phyloP scores from a whole-genome alignment of 495 filamentous ascomycete genomes.

The Talaromyces wortmannii region DNA sequence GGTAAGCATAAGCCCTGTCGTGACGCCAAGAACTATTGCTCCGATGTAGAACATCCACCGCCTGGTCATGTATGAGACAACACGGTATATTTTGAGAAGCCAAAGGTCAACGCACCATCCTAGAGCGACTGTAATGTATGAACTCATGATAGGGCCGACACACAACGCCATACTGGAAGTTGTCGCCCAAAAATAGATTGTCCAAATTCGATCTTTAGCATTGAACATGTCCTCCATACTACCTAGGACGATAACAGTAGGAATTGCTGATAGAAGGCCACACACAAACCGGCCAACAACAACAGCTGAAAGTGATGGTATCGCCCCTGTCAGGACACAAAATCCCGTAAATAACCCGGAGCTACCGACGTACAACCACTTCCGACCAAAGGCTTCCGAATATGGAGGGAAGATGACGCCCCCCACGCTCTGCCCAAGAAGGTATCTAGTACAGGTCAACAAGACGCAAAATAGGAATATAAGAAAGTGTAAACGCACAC shows the following conservation, averaged over 20 bases:
- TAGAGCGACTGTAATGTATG: conserved; percentile 26
- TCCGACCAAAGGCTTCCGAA: conserved; percentile 46
- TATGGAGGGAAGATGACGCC: conserved; percentile 45
- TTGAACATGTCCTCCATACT: conserved; percentile 50
- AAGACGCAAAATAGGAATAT: background rate
- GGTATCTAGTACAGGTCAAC: conserved; percentile 22
- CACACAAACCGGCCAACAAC: conserved; percentile 37
- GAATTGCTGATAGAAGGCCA: conserved; percentile 42
- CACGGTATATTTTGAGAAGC: background rate
- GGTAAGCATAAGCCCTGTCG: conserved; percentile 25
- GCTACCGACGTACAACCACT: conserved; percentile 40
- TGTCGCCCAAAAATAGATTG: conserved; percentile 40
- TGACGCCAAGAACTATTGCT: conserved; percentile 18
- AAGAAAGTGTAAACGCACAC: conserved; percentile 12
- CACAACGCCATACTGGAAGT: conserved; percentile 36
- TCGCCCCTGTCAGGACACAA: conserved; percentile 33
- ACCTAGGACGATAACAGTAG: conserved; percentile 41
- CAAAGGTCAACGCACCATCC: conserved; percentile 18
- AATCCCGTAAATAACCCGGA: conserved; percentile 31
- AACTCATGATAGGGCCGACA: conserved; percentile 37
- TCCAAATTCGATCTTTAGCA: conserved; percentile 36
- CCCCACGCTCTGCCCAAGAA: conserved; percentile 42
- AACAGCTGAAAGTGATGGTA: conserved; percentile 25
- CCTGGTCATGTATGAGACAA: conserved; percentile 12
- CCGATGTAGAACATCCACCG: conserved; percentile 39